These are phyloP conservation scores for Postia placenta DNA, from an alignment of 768 basidiomycete genomes.

Conservation along the genomic window DNA sequence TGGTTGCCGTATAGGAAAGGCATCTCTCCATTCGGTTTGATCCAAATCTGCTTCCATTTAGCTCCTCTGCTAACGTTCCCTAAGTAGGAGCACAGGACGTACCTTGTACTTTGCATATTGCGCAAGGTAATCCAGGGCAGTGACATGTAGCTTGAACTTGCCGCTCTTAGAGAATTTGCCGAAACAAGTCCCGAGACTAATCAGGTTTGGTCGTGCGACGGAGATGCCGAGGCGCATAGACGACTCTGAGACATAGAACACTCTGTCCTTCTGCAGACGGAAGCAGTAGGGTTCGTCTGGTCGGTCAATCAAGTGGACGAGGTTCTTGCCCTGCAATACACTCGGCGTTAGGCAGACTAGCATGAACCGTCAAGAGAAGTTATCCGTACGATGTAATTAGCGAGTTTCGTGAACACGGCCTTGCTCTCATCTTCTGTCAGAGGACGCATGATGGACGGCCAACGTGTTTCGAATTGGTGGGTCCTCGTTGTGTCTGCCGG, in stretches of 20 bases:
- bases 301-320: conserved; percentile 92
- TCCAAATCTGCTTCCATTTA: conserved; percentile 95
- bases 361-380: not conserved
- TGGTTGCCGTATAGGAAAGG: conserved; percentile 99
- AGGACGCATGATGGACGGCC: conserved; percentile 73
- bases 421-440: conserved; percentile 97
- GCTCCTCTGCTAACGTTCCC: too few species aligned
- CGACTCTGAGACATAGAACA: conserved; percentile 94
- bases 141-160: conserved; percentile 97
- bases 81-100: conserved; percentile 14
- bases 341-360: not conserved
- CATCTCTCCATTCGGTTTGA: conserved; percentile 99
- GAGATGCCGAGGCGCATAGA: conserved; percentile 92
- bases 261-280: conserved; percentile 88
- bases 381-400: conserved; percentile 85
- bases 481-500: too few species aligned
- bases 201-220: conserved; percentile 85
- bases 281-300: conserved; percentile 95
- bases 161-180: conserved; percentile 97
- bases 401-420: conserved; percentile 91
- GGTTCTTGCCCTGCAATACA: conserved; percentile 76
- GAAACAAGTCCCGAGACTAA: conserved; percentile 92
- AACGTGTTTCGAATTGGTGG: too few species aligned
- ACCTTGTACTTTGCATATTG: conserved; percentile 99
- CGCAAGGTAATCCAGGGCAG: conserved; percentile 85